These are phyloP conservation scores for Nepenthes mirabilis DNA, from an alignment of 148 eudicot genomes.

Conservation along the genomic window DNA sequence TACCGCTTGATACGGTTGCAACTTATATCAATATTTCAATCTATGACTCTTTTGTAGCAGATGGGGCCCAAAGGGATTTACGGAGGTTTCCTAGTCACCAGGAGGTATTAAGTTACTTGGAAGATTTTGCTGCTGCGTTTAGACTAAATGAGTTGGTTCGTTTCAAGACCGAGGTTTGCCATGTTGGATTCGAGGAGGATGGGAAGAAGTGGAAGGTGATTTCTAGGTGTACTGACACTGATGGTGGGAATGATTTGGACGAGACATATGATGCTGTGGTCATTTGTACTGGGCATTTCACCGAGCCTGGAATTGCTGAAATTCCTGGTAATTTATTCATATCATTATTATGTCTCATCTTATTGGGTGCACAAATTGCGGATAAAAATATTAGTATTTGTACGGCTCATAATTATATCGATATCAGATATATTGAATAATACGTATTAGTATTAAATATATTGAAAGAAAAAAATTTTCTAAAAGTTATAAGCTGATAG, in stretches of 20 bases:
- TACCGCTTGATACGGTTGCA: too few relatives aligned
- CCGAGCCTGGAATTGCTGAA: slow-evolving; percentile 75
- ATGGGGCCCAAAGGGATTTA: slow-evolving; percentile 36
- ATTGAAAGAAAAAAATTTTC: too few relatives aligned
- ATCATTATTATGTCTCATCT: background rate
- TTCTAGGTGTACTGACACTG: slow-evolving; percentile 17
- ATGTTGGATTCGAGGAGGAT: slow-evolving; percentile 33
- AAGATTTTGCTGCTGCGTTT: slow-evolving; percentile 48
- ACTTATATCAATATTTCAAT: too few relatives aligned
- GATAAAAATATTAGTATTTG: too few relatives aligned
- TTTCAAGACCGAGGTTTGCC: slow-evolving; percentile 43
- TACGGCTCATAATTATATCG: too few relatives aligned
- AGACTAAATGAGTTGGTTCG: slow-evolving; percentile 46
- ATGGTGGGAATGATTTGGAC: slow-evolving; percentile 17
- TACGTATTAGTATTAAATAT: too few relatives aligned
- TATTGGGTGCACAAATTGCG: background rate
- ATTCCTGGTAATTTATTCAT: slow-evolving; percentile 45
- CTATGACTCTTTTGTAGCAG: slow-evolving; percentile 4
- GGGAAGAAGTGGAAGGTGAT: slow-evolving; percentile 48
- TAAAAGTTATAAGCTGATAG: too few relatives aligned
- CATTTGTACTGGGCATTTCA: slow-evolving; percentile 81
- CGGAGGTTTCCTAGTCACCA: slow-evolving; percentile 77
- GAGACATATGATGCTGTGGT: slow-evolving; percentile 89
- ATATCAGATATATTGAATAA: too few relatives aligned
- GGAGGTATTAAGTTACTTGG: slow-evolving; percentile 77